These are phyloP conservation scores for Pichia deserticola DNA, from an alignment of 805 yeast genomes.

Conservation along the genomic window DNA sequence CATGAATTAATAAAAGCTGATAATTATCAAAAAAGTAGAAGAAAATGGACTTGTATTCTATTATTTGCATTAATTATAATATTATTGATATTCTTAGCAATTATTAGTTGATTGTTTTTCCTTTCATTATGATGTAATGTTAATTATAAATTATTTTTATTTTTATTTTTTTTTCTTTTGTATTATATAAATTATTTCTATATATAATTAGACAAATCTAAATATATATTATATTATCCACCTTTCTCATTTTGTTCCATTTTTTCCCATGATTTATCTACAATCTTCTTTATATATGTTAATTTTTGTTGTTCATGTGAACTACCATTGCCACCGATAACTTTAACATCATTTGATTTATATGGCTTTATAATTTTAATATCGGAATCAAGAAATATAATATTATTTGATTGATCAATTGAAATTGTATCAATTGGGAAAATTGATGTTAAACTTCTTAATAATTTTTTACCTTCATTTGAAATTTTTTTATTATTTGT, in stretches of 20 bases:
- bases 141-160: background rate
- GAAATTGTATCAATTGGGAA: conserved; percentile 29
- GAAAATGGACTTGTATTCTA: conserved; percentile 68
- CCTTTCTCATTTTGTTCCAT: conserved; percentile 43
- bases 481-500: conserved; percentile 19
- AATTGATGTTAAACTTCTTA: conserved; percentile 19
- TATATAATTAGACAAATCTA: background rate
- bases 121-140: background rate
- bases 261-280: conserved; percentile 42
- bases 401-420: conserved; percentile 29
- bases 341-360: conserved; percentile 25
- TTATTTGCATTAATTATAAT: conserved; percentile 52
- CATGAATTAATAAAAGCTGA: conserved; percentile 69
- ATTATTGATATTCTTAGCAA: conserved; percentile 50
- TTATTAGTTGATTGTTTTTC: conserved; percentile 30
- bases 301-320: conserved; percentile 21
- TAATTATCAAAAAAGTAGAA: conserved; percentile 58
- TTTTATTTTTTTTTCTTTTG: background rate
- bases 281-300: conserved; percentile 36
- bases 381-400: conserved; percentile 31
- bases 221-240: conserved; percentile 29
- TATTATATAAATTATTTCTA: background rate
- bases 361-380: conserved; percentile 35
- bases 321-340: conserved; percentile 18
- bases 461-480: conserved; percentile 24